phyloP scores from a whole-genome alignment of 2,329 filamentous ascomycete species.

The Paraphoma chrysanthemicola region DNA sequence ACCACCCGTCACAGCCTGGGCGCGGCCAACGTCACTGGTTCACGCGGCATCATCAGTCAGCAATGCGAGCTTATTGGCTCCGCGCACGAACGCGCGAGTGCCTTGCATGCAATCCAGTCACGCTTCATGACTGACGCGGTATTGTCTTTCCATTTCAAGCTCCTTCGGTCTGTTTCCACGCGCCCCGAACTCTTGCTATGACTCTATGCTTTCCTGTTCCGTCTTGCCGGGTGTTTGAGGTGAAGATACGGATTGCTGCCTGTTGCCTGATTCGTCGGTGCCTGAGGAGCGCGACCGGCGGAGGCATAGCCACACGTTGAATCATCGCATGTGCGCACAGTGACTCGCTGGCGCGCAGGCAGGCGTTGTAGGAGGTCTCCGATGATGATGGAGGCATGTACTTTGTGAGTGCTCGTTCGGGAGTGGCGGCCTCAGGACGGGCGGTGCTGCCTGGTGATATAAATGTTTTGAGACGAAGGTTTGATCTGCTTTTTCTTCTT shows the following conservation, averaged over 20 bases:
- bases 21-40: slow-evolving; percentile 19
- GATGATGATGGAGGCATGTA: slow-evolving; percentile 21
- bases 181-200: slow-evolving; percentile 18
- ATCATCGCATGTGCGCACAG: slow-evolving; percentile 34
- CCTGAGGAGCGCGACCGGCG: slow-evolving; percentile 28
- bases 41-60: slow-evolving; percentile 13
- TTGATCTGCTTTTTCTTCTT: slow-evolving; percentile 18
- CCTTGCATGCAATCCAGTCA: slow-evolving; percentile 32
- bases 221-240: slow-evolving; percentile 6
- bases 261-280: slow-evolving; percentile 27
- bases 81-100: slow-evolving; percentile 18
- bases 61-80: slow-evolving; percentile 23
- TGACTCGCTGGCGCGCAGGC: slow-evolving; percentile 37
- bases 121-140: slow-evolving; percentile 11
- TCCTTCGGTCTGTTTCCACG: slow-evolving; percentile 19
- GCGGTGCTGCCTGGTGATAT: slow-evolving; percentile 40
- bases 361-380: slow-evolving; percentile 35
- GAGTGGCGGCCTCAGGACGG: slow-evolving; percentile 37
- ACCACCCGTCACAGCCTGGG: slow-evolving; percentile 30
- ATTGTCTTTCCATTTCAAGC: slow-evolving; percentile 22
- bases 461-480: slow-evolving; percentile 21
- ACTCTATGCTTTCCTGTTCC: slow-evolving; percentile 27
- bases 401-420: slow-evolving; percentile 16
- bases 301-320: slow-evolving; percentile 40
- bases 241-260: slow-evolving; percentile 23